Evolutionary conservation across 768 basidiomycete species (phyloP).

Genomic region (Saitozyma podzolica): DNA sequence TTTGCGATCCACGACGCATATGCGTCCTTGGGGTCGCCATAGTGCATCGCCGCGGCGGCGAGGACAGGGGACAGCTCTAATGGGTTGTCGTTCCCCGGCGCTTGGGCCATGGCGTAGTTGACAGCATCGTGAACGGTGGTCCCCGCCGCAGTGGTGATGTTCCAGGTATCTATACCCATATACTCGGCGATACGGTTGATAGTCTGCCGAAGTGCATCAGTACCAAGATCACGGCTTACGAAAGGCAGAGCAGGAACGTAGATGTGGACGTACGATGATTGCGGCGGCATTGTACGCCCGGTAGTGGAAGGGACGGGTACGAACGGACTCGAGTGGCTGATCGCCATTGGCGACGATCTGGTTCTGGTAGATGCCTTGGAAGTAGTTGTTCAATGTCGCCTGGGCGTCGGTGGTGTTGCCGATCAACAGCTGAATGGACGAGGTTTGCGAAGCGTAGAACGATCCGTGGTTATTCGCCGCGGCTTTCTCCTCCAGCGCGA

Average conservation of each 20-base stretch:
- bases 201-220: no score
- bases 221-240: no score
- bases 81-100: constrained; percentile 55
- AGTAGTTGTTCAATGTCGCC: constrained; percentile 59
- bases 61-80: constrained; percentile 59
- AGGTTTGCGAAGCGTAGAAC: constrained; percentile 65
- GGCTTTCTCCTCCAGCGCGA: constrained; percentile 55
- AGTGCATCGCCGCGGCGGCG: constrained; percentile 61
- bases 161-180: constrained; percentile 58
- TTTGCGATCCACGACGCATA: constrained; percentile 57
- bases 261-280: no score
- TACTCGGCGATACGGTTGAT: constrained; percentile 55
- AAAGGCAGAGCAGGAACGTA: no score
- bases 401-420: constrained; percentile 60
- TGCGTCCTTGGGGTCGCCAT: constrained; percentile 65
- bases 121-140: constrained; percentile 63
- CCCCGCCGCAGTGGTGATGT: constrained; percentile 56
- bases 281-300: constrained; percentile 64
- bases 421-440: constrained; percentile 61
- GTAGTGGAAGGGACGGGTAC: constrained; percentile 69
- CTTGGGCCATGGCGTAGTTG: constrained; percentile 59
- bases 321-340: constrained; percentile 64
- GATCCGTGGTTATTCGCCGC: constrained; percentile 67
- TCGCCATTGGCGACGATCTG: constrained; percentile 65
- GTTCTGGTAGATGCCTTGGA: constrained; percentile 57